Conservation (phyloP, 352 stramenopile genomes). For the Globisporangium heterothallicum region DNA sequence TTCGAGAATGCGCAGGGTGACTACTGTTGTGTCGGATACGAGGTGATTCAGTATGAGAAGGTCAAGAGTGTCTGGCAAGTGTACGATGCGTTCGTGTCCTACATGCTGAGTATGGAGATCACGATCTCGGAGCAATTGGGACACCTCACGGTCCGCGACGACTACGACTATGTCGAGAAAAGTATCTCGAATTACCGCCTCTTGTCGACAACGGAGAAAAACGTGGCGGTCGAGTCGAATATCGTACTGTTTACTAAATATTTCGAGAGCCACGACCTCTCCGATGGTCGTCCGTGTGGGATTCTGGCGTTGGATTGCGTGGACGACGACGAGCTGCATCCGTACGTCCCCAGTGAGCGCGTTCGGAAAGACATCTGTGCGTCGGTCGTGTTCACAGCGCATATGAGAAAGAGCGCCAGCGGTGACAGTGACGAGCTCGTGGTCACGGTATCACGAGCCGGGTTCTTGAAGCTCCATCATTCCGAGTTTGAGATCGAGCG, state of each 20-base stretch:
- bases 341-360: slow-evolving; percentile 20
- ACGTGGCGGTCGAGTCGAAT: slow-evolving; percentile 31
- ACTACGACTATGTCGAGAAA: slow-evolving; percentile 19
- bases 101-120: slow-evolving; percentile 36
- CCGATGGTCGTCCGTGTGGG: slow-evolving; percentile 9
- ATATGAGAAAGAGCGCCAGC: slow-evolving; percentile 18
- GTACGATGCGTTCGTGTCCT: slow-evolving; percentile 33
- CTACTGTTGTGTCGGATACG: slow-evolving; percentile 36
- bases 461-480: neutral
- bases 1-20: slow-evolving; percentile 39
- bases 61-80: slow-evolving; percentile 25
- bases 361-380: slow-evolving; percentile 29
- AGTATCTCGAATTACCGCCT: slow-evolving; percentile 33
- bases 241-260: slow-evolving; percentile 35
- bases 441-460: neutral
- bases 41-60: slow-evolving; percentile 27
- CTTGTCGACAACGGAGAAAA: slow-evolving; percentile 26
- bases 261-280: slow-evolving; percentile 4
- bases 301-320: slow-evolving; percentile 32
- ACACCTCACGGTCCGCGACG: slow-evolving; percentile 10
- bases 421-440: neutral
- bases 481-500: neutral
- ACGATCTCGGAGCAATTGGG: slow-evolving; percentile 14
- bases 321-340: slow-evolving; percentile 32
- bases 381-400: slow-evolving; percentile 25